Evolutionary conservation across 2,329 filamentous ascomycete genomes (phyloP).

Genomic region (Paraphoma sp.): DNA sequence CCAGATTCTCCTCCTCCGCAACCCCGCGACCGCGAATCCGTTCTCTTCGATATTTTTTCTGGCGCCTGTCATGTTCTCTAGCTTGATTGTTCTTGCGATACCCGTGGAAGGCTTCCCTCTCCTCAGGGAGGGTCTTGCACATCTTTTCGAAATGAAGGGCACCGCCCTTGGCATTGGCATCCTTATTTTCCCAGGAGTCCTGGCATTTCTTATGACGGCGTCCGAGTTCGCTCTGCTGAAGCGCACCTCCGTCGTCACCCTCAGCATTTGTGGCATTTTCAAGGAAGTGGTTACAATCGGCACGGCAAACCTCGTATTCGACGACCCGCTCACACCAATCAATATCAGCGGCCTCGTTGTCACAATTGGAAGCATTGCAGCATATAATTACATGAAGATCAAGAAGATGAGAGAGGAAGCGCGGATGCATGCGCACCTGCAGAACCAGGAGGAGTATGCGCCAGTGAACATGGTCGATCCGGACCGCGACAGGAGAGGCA

Average conservation of each 20-base stretch:
- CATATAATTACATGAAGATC: slow-evolving; percentile 96
- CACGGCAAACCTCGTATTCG: slow-evolving; percentile 85
- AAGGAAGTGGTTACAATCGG: slow-evolving; percentile 98
- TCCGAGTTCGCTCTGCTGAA: slow-evolving; percentile 95
- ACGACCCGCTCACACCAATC: slow-evolving; percentile 84
- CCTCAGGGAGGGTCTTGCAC: slow-evolving; percentile 69
- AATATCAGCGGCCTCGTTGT: slow-evolving; percentile 88
- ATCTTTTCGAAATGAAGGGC: slow-evolving; percentile 73
- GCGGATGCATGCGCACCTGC: slow-evolving; percentile 53
- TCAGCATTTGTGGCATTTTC: slow-evolving; percentile 97
- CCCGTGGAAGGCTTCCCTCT: slow-evolving; percentile 80
- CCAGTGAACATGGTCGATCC: slow-evolving; percentile 43
- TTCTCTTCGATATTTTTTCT: slow-evolving; percentile 98
- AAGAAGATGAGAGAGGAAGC: slow-evolving; percentile 85
- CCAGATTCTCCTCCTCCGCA: slow-evolving; percentile 90
- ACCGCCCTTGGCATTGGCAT: slow-evolving; percentile 70
- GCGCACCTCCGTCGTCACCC: slow-evolving; percentile 92
- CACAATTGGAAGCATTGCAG: slow-evolving; percentile 83
- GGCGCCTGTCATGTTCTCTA: slow-evolving; percentile 94
- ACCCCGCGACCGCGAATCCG: slow-evolving; percentile 93
- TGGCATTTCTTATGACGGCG: slow-evolving; percentile 96
- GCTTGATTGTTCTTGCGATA: slow-evolving; percentile 79
- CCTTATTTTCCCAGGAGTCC: slow-evolving; percentile 84
- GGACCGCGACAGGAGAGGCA: slow-evolving; percentile 28
- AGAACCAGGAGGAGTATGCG: slow-evolving; percentile 48